Conservation (phyloP, 768 basidiomycete genomes). For the Rhizopogon sp. region DNA sequence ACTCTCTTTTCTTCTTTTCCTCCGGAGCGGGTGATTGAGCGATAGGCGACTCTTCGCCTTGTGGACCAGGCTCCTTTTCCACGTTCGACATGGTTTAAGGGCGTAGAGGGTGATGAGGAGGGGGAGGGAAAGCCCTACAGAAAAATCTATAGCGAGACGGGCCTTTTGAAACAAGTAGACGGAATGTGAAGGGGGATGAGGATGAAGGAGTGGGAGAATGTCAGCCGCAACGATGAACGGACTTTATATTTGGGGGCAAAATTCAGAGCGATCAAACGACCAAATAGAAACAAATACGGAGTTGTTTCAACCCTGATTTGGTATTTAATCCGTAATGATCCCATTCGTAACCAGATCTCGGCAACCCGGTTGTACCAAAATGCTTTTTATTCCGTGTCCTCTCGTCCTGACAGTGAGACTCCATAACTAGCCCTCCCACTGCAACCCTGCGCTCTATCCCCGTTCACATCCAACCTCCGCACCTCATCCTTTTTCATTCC, state of each 20-base stretch:
- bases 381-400: slow-evolving; percentile 10
- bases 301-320: slow-evolving; percentile 1
- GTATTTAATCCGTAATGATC: slow-evolving; percentile 16
- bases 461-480: neutral
- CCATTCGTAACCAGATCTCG: slow-evolving; percentile 18
- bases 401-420: slow-evolving; percentile 6
- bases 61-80: slow-evolving; percentile 66
- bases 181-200: slow-evolving; percentile 7
- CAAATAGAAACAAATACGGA: slow-evolving; percentile 23
- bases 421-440: too few species aligned
- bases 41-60: slow-evolving; percentile 40
- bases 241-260: slow-evolving; percentile 30
- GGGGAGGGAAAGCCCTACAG: slow-evolving; percentile 20
- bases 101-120: neutral
- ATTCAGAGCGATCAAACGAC: slow-evolving; percentile 19
- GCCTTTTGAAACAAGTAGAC: slow-evolving; percentile 9
- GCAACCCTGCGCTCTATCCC: neutral
- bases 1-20: slow-evolving; percentile 68
- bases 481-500: too few species aligned
- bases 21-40: slow-evolving; percentile 15
- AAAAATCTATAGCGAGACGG: slow-evolving; percentile 19
- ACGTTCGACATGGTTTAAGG: slow-evolving; percentile 30
- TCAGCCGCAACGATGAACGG: slow-evolving; percentile 20
- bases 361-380: neutral
- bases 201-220: slow-evolving; percentile 29